Evolutionary conservation across 306 rosid species (phyloP).

Genomic region (Vicia sativa): DNA sequence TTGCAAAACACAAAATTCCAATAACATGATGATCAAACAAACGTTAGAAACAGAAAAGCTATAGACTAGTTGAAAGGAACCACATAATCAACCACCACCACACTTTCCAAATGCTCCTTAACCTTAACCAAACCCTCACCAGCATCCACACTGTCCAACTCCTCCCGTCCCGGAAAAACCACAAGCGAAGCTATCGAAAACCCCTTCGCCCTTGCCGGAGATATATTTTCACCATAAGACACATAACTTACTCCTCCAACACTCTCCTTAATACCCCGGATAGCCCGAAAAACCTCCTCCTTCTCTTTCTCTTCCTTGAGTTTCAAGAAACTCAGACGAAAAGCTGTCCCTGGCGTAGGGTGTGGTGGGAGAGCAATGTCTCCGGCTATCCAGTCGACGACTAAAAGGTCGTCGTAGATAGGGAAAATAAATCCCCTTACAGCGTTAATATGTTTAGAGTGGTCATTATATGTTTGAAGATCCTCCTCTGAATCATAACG

Average conservation of each 20-base stretch:
- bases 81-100: constrained; percentile 60
- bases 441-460: constrained; percentile 54
- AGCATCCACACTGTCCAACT: no score
- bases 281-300: constrained; percentile 51
- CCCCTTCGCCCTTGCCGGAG: constrained; percentile 74
- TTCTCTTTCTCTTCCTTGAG: constrained; percentile 37
- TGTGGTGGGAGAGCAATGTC: no score
- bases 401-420: no score
- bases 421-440: constrained; percentile 42
- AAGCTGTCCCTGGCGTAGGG: no score
- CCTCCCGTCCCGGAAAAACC: constrained; percentile 35
- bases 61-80: constrained; percentile 33
- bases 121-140: no score
- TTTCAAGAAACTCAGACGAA: no score
- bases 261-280: constrained; percentile 37
- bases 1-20: neutral
- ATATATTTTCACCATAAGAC: constrained; percentile 61
- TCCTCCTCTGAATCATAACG: constrained; percentile 61
- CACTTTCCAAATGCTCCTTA: constrained; percentile 26
- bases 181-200: constrained; percentile 65
- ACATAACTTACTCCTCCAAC: constrained; percentile 45
- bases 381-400: no score
- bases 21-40: neutral
- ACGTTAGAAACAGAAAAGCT: neutral
- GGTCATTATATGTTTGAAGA: constrained; percentile 49